phyloP scores from a whole-genome alignment of 2,329 filamentous ascomycete species.

The Cladosporium halotolerans region DNA sequence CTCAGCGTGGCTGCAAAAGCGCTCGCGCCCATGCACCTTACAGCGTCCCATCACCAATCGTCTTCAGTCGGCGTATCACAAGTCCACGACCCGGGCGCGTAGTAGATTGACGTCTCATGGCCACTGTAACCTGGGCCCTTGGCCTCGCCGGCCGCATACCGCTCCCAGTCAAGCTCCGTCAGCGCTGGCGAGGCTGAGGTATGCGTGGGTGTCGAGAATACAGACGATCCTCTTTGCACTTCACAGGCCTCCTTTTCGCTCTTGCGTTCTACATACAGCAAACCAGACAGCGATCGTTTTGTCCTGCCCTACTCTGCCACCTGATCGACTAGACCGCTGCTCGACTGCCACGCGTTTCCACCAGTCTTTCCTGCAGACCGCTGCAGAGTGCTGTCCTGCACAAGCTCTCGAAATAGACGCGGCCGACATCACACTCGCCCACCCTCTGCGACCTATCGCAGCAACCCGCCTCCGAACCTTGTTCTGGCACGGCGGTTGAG shows the following conservation, averaged over 20 bases:
- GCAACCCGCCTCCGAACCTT: slow-evolving; percentile 1
- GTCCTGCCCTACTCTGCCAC: too few relatives aligned
- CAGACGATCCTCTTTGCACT: slow-evolving; percentile 2
- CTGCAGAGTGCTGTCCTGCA: slow-evolving; percentile 1
- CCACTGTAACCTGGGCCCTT: slow-evolving; percentile 10
- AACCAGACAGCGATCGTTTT: not conserved
- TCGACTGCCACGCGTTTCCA: not conserved
- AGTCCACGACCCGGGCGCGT: slow-evolving; percentile 1
- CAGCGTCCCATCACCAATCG: not conserved
- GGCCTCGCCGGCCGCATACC: slow-evolving; percentile 6
- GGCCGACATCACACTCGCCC: slow-evolving; percentile 1
- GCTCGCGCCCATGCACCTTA: too few relatives aligned
- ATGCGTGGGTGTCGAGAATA: too few relatives aligned
- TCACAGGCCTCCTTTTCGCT: slow-evolving; percentile 1
- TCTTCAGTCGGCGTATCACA: slow-evolving; percentile 2
- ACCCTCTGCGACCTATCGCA: slow-evolving; percentile 7
- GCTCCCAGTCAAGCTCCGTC: not conserved
- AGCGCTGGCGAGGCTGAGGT: slow-evolving; percentile 6
- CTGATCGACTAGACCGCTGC: not conserved
- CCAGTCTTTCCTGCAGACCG: not conserved
- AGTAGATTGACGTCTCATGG: slow-evolving; percentile 8
- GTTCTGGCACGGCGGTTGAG: slow-evolving; percentile 11
- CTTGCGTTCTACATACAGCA: not conserved
- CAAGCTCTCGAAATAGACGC: slow-evolving; percentile 9
- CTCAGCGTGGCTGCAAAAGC: too few relatives aligned